Evolutionary conservation across 75 land plant species (phyloP).

Genomic region (Larix kaempferi): DNA sequence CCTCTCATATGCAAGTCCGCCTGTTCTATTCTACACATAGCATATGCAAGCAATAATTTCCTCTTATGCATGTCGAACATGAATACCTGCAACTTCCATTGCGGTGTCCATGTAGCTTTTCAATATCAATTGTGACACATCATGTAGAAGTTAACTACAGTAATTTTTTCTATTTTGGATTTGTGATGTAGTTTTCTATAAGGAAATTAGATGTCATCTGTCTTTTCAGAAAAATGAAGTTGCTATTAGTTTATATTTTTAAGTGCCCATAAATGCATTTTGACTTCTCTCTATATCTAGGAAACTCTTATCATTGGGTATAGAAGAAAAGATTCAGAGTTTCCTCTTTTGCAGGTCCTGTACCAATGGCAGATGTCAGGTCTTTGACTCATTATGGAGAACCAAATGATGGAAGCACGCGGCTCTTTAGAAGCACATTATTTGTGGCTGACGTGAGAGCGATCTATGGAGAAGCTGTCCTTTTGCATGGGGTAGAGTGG

Average conservation of each 20-base stretch:
- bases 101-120: too few species aligned
- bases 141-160: too few species aligned
- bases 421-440: conserved; percentile 89
- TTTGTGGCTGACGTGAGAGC: conserved; percentile 99
- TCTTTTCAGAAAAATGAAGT: too few species aligned
- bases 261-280: background rate
- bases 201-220: background rate
- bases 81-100: too few species aligned
- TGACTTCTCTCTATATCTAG: background rate
- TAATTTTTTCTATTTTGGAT: too few species aligned
- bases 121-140: too few species aligned
- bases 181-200: background rate
- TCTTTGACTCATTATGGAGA: conserved; percentile 99
- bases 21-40: too few species aligned
- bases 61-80: too few species aligned
- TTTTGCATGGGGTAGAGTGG: conserved; percentile 96
- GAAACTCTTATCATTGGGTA: conserved; percentile 2
- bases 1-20: too few species aligned
- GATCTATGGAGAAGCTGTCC: conserved; percentile 91
- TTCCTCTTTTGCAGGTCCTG: conserved; percentile 42
- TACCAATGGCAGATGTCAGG: conserved; percentile 84
- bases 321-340: background rate
- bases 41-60: too few species aligned
- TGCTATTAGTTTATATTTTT: background rate
- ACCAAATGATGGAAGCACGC: conserved; percentile 99